A percentile compares a stretch with the other conserved stretches of the same genome.
Evolutionary conservation across 2,329 filamentous ascomycete species (phyloP).

Genomic region (Fusarium coicis): DNA sequence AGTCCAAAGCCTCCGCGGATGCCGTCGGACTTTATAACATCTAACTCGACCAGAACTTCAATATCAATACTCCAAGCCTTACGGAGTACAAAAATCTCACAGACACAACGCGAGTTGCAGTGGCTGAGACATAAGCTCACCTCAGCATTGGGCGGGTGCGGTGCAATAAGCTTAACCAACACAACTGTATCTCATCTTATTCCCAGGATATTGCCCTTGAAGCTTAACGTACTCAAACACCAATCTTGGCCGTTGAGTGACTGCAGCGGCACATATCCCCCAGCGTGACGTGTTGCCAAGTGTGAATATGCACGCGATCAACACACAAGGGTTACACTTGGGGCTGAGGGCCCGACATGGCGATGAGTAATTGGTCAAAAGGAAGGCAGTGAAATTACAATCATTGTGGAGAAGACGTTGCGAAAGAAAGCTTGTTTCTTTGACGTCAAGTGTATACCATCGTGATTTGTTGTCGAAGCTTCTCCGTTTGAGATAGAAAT

Average conservation of each 20-base stretch:
- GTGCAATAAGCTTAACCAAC: constrained; percentile 15
- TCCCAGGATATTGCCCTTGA: neutral
- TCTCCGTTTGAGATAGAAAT: neutral
- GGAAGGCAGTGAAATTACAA: neutral
- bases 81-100: too few relatives aligned
- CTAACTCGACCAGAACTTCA: neutral
- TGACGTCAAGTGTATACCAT: neutral
- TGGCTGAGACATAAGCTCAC: constrained; percentile 13
- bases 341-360: neutral
- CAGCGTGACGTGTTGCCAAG: constrained; percentile 2
- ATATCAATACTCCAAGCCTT: neutral
- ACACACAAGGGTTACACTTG: neutral
- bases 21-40: neutral
- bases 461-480: neutral
- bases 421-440: neutral
- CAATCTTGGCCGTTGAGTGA: neutral
- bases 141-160: neutral
- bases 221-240: neutral
- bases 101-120: neutral
- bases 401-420: neutral
- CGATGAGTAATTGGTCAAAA: neutral
- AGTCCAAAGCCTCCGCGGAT: neutral
- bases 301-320: constrained; percentile 1
- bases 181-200: neutral
- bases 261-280: neutral